phyloP scores from a whole-genome alignment of 1,284 basidiomycete species.

The Veloboletus limbatus region DNA sequence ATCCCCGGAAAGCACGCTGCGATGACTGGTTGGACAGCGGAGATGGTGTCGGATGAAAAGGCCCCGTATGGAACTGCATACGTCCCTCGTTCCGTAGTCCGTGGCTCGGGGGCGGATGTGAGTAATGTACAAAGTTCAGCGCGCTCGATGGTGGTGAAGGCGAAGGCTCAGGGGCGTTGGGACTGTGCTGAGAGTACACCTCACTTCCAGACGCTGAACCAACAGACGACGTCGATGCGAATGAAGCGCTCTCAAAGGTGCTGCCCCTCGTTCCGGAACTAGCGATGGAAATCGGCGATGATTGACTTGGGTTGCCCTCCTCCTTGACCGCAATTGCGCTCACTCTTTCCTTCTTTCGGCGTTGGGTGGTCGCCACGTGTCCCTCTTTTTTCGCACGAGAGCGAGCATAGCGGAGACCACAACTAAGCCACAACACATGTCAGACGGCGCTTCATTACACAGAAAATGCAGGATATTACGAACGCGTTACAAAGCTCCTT shows the following conservation, averaged over 20 bases:
- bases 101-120: constrained; percentile 27
- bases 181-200: constrained; percentile 47
- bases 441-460: constrained; percentile 20
- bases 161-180: constrained; percentile 45
- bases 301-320: constrained; percentile 33
- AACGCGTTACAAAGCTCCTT: constrained; percentile 94
- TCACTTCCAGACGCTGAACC: constrained; percentile 55
- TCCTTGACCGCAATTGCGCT: constrained; percentile 32
- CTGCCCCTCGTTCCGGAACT: constrained; percentile 35
- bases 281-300: constrained; percentile 39
- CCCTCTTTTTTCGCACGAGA: constrained; percentile 83
- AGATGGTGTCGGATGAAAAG: constrained; percentile 40
- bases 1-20: constrained; percentile 30
- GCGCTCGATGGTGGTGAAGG: constrained; percentile 55
- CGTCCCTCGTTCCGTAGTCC: constrained; percentile 31
- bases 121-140: constrained; percentile 55
- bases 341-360: constrained; percentile 45
- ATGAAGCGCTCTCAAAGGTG: constrained; percentile 49
- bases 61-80: constrained; percentile 22
- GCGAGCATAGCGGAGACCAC: constrained; percentile 77
- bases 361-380: constrained; percentile 36
- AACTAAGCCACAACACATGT: constrained; percentile 45
- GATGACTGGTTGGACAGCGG: constrained; percentile 44
- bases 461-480: constrained; percentile 36
- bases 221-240: constrained; percentile 46